Conservation (phyloP, 140 eudicot genomes). For the Stevia rebaudiana region DNA sequence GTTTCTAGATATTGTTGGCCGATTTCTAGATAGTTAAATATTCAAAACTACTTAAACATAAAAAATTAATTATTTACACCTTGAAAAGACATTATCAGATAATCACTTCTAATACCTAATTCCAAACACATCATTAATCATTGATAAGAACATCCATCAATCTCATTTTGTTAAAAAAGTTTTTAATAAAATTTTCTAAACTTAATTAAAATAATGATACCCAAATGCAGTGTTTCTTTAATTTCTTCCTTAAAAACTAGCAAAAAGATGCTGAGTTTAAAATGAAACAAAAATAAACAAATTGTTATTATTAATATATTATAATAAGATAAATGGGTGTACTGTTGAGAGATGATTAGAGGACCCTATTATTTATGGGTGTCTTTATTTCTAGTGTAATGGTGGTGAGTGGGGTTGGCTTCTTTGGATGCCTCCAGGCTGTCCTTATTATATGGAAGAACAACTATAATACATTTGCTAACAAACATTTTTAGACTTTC, state of each 20-base stretch:
- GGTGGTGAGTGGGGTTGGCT: constrained; percentile 69
- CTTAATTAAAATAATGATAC: not conserved
- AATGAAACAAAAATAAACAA: not conserved
- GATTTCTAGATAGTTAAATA: too few species aligned
- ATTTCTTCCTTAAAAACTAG: not conserved
- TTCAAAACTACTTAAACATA: too few species aligned
- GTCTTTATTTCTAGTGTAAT: constrained; percentile 45
- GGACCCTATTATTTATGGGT: constrained; percentile 43
- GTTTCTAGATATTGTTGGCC: too few species aligned
- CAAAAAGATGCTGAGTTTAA: constrained; percentile 9
- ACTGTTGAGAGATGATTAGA: constrained; percentile 34
- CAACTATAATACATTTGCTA: constrained; percentile 31
- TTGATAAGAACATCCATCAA: not conserved
- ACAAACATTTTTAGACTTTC: constrained; percentile 30
- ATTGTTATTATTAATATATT: not conserved
- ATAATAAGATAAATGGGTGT: constrained; percentile 20
- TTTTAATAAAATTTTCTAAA: not conserved
- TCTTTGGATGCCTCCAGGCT: constrained; percentile 89
- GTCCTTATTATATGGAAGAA: constrained; percentile 39
- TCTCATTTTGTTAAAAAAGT: not conserved
- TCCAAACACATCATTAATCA: not conserved
- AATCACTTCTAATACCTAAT: not conserved
- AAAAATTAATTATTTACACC: too few species aligned
- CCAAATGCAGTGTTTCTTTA: not conserved
- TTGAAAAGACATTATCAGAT: too few species aligned